These are phyloP conservation scores for Hysterium pulicare DNA, from an alignment of 2,329 filamentous ascomycete genomes.

Conservation along the genomic window DNA sequence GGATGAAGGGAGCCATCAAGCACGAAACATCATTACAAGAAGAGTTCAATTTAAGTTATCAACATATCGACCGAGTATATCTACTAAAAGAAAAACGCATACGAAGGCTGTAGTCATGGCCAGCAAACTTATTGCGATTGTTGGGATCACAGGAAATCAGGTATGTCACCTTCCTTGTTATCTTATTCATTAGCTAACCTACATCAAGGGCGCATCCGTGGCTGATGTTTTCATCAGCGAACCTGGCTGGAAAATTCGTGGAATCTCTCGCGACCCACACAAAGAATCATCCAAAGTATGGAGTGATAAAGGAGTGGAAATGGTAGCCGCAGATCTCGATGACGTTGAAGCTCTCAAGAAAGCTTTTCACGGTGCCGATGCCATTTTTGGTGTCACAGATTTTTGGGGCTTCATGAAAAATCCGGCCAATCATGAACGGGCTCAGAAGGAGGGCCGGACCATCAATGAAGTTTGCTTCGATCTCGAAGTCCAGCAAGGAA, in stretches of 20 bases:
- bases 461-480: slow-evolving; percentile 13
- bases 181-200: neutral
- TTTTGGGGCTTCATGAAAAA: slow-evolving; percentile 14
- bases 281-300: slow-evolving; percentile 32
- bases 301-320: slow-evolving; percentile 27
- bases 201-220: slow-evolving; percentile 18
- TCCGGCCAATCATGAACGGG: slow-evolving; percentile 13
- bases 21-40: no score
- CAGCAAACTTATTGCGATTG: slow-evolving; percentile 3
- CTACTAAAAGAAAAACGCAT: no score
- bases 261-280: slow-evolving; percentile 44
- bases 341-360: slow-evolving; percentile 24
- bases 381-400: slow-evolving; percentile 37
- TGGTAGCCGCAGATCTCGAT: slow-evolving; percentile 33
- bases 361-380: slow-evolving; percentile 35
- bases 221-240: slow-evolving; percentile 21
- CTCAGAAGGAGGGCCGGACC: slow-evolving; percentile 11
- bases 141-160: slow-evolving; percentile 5
- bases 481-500: slow-evolving; percentile 19
- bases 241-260: slow-evolving; percentile 27
- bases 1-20: no score
- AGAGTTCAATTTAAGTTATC: no score
- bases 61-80: no score
- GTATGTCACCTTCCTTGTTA: neutral
- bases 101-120: slow-evolving; percentile 2